Base-by-base conservation (phyloP, 2,329 filamentous ascomycete genomes). In the Epichloe amarillans region DNA sequence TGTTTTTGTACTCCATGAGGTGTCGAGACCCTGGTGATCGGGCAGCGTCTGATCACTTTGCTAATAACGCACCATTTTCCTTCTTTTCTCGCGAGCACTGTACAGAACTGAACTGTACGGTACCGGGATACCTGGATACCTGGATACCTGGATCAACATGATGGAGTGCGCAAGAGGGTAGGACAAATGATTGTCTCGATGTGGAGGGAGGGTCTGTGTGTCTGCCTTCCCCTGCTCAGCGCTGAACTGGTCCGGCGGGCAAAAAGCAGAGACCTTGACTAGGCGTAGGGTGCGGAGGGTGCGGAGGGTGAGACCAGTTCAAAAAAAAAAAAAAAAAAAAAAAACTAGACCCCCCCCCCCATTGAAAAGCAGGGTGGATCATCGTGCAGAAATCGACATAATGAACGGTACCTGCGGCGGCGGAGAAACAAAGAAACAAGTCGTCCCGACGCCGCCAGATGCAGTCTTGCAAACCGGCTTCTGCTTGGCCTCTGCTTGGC, bases 181-280 rank as follows among this genome's bases (percentile, higher is more conserved):
- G 58, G 44, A 56, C 56, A 60, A 61, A 55, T 57, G 60, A 66
- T 61, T 66, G 62, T 66, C 60, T 66, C 51, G 58, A 60, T 52
- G 46, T 57, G 50, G 49, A 53, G 54, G 60, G 62, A n/a, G 56
- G 60, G 62, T 64, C 63, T 64, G 65, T 67, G 61, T 60, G 56
- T 52, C 58, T 61, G 56, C 60, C 62, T 57, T 62, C 56, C 53
- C 54, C 54, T 30, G 30, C 30, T 30, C 30, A 30, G 30, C 30
- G 30, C 30, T 30, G 30, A 10, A 30, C 54, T 53, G 51, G 17
- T 42, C 51, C 50, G 30, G 33, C 35, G 12, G 46, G 26, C 47
- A 35, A 19, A 19, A 19, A 35, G 43, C 30, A 30, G 37, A 52
- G 42, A 51, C n/a, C 40, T 48, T 48, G 57, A 54, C 26, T 14